Conservation (phyloP, 805 yeast species). For the Nakazawaea populi region DNA sequence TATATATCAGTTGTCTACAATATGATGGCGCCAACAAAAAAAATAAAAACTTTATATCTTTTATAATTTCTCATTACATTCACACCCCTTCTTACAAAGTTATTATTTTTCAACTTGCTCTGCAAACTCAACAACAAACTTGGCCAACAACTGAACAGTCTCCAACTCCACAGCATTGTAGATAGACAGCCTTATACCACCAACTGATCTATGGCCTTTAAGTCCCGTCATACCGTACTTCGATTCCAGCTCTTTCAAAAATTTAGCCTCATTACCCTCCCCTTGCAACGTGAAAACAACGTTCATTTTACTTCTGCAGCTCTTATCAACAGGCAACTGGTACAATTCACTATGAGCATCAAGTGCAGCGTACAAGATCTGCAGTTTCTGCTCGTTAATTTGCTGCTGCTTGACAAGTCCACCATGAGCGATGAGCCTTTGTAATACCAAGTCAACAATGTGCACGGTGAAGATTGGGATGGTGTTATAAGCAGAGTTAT, state of each 20-base stretch:
- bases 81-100: no score
- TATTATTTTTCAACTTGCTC: conserved; percentile 22
- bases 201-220: conserved; percentile 95
- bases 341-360: conserved; percentile 63
- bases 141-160: conserved; percentile 51
- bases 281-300: conserved; percentile 78
- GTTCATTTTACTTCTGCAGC: conserved; percentile 82
- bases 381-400: conserved; percentile 57
- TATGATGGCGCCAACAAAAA: no score
- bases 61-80: neutral
- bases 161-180: conserved; percentile 78
- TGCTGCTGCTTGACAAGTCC: conserved; percentile 62
- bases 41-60: neutral
- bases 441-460: conserved; percentile 73
- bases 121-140: conserved; percentile 59
- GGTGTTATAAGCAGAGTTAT: conserved; percentile 93
- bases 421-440: conserved; percentile 57
- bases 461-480: conserved; percentile 91
- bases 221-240: conserved; percentile 62
- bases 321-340: conserved; percentile 56
- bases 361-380: conserved; percentile 54
- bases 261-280: conserved; percentile 56
- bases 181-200: conserved; percentile 91
- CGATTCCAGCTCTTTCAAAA: conserved; percentile 59
- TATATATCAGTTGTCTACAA: no score